A percentile compares a stretch with the other conserved stretches of the same genome.
Evolutionary conservation across 2,329 filamentous ascomycete species (phyloP).

Genomic region (Paecilomyces sp.): DNA sequence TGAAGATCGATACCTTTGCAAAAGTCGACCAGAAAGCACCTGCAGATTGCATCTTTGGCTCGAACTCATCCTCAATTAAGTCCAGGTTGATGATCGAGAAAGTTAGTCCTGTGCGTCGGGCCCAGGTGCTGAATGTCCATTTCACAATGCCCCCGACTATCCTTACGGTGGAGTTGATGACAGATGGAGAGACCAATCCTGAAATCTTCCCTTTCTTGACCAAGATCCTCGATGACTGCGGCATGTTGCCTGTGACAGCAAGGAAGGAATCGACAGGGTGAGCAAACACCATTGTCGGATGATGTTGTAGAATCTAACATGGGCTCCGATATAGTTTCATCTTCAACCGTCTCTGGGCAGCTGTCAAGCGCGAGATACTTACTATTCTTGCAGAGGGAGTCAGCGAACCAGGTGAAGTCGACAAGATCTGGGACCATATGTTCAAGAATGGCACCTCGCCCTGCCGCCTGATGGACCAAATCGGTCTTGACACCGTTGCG

Average conservation of each 20-base stretch:
- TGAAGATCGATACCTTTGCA: slow-evolving; percentile 43
- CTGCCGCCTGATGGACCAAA: slow-evolving; percentile 37
- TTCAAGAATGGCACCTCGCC: slow-evolving; percentile 28
- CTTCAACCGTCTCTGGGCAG: slow-evolving; percentile 51
- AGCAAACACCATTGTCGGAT: not conserved
- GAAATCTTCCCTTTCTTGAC: slow-evolving; percentile 39
- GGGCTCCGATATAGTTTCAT: slow-evolving; percentile 31
- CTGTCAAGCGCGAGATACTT: slow-evolving; percentile 47
- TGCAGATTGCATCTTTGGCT: slow-evolving; percentile 42
- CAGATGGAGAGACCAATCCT: slow-evolving; percentile 37
- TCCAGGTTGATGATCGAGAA: slow-evolving; percentile 41
- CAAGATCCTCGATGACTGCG: slow-evolving; percentile 31
- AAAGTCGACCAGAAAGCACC: slow-evolving; percentile 37
- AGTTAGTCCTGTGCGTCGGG: slow-evolving; percentile 14
- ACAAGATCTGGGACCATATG: slow-evolving; percentile 29
- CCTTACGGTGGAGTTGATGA: slow-evolving; percentile 48
- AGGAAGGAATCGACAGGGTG: slow-evolving; percentile 41
- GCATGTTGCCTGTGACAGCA: slow-evolving; percentile 37
- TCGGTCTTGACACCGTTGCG: slow-evolving; percentile 48
- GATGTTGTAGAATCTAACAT: not conserved
- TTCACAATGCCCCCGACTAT: slow-evolving; percentile 42
- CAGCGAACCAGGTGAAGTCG: slow-evolving; percentile 41
- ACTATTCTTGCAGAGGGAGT: slow-evolving; percentile 46
- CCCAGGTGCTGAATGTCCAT: slow-evolving; percentile 42
- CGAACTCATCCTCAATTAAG: slow-evolving; percentile 48